These are phyloP conservation scores for Secale cereale DNA, from an alignment of 176 grass and related monocot genomes.

Conservation along the genomic window DNA sequence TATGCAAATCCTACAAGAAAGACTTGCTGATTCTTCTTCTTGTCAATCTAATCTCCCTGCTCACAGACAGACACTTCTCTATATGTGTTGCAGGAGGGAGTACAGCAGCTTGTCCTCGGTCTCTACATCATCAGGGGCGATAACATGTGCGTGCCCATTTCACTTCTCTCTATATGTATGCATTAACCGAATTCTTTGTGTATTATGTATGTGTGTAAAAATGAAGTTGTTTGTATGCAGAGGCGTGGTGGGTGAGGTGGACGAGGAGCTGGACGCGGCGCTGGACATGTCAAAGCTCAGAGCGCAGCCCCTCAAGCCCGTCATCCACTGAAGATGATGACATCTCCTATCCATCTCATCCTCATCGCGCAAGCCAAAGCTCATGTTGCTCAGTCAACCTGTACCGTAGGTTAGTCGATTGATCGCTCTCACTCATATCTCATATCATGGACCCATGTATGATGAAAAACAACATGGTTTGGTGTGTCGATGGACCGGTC, in stretches of 20 bases:
- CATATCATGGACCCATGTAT: no score
- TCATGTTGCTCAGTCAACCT: no score
- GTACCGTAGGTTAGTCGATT: no score
- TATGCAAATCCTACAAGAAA: no score
- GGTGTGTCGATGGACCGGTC: no score
- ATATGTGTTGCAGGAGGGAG: conserved; percentile 73
- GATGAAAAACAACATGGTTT: no score
- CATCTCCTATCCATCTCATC: no score
- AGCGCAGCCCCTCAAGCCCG: conserved; percentile 74
- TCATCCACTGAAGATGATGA: conserved; percentile 52
- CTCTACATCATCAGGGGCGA: conserved; percentile 94
- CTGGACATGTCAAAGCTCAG: conserved; percentile 73
- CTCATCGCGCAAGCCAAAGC: no score
- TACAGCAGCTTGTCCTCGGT: conserved; percentile 77
- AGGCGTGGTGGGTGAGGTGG: conserved; percentile 83
- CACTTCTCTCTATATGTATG: neutral
- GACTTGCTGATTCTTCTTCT: no score
- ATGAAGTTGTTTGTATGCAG: conserved; percentile 38
- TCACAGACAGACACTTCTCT: no score
- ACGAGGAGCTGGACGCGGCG: conserved; percentile 77
- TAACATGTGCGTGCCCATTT: conserved; percentile 64
- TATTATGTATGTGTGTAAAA: neutral
- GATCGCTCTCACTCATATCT: no score
- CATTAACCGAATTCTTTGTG: neutral
- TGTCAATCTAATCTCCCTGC: no score